phyloP scores from a whole-genome alignment of 768 basidiomycete species.

The Cystofilobasidium ferigula region DNA sequence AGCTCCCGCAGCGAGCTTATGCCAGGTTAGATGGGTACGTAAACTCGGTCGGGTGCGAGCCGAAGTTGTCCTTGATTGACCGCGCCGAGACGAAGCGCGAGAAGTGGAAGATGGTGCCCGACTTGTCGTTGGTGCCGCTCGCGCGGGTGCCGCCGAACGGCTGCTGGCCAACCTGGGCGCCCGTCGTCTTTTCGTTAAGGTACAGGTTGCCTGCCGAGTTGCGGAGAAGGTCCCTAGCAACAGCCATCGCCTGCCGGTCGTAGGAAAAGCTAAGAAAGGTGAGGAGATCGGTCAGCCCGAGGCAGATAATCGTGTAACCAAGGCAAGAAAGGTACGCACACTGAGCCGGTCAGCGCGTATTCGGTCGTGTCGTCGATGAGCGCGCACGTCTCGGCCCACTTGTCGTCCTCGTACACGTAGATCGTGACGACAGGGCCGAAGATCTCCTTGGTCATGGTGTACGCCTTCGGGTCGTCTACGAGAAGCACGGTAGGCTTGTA shows the following conservation, averaged over 20 bases:
- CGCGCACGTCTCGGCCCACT: constrained; percentile 76
- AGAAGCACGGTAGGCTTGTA: constrained; percentile 88
- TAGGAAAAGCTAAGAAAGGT: too few species aligned
- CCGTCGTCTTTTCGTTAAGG: constrained; percentile 62
- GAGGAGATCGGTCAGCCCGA: too few species aligned
- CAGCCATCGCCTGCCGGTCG: constrained; percentile 67
- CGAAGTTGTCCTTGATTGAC: constrained; percentile 95
- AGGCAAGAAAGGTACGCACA: too few species aligned
- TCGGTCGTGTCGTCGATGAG: constrained; percentile 73
- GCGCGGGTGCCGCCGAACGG: constrained; percentile 90
- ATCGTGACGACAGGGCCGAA: constrained; percentile 71
- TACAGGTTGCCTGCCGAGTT: constrained; percentile 72
- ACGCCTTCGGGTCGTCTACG: constrained; percentile 70
- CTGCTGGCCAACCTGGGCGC: constrained; percentile 94
- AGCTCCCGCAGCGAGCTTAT: too few species aligned
- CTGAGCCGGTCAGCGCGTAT: constrained; percentile 89
- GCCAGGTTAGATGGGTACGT: constrained; percentile 82
- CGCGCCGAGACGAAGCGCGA: constrained; percentile 57
- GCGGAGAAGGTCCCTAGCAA: constrained; percentile 68
- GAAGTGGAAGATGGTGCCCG: constrained; percentile 60
- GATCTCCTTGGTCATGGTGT: constrained; percentile 73
- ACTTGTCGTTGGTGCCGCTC: constrained; percentile 97
- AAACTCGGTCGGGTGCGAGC: constrained; percentile 66
- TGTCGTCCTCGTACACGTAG: constrained; percentile 75
- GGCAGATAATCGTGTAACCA: too few species aligned